Evolutionary conservation across 2,329 filamentous ascomycete genomes (phyloP).

Genomic region (Alternaria arbusti): DNA sequence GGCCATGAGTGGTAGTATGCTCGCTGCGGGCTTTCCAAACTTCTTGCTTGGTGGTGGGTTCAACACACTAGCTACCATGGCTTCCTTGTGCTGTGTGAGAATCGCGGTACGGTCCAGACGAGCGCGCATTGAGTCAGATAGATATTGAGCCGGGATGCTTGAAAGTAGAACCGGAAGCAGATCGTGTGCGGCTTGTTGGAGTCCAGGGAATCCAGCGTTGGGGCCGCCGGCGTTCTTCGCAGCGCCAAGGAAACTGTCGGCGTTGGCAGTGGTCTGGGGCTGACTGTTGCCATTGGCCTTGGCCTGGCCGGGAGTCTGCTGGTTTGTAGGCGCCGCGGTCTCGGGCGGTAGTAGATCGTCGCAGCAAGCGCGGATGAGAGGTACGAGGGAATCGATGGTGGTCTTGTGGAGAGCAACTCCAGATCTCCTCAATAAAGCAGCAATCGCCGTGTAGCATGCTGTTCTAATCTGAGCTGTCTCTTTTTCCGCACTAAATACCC

Average conservation of each 20-base stretch:
- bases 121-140: slow-evolving; percentile 74
- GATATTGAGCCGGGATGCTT: slow-evolving; percentile 67
- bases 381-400: slow-evolving; percentile 67
- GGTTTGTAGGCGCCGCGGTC: slow-evolving; percentile 42
- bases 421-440: slow-evolving; percentile 64
- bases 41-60: slow-evolving; percentile 72
- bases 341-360: slow-evolving; percentile 69
- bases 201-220: slow-evolving; percentile 49
- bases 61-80: slow-evolving; percentile 81
- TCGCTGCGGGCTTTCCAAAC: slow-evolving; percentile 68
- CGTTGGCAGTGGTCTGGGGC: slow-evolving; percentile 61
- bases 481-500: slow-evolving; percentile 68
- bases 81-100: slow-evolving; percentile 69
- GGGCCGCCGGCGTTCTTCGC: slow-evolving; percentile 39
- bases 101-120: slow-evolving; percentile 84
- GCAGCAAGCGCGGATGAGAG: slow-evolving; percentile 72
- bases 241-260: slow-evolving; percentile 71
- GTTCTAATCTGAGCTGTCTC: slow-evolving; percentile 62
- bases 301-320: slow-evolving; percentile 46
- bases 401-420: slow-evolving; percentile 72
- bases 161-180: slow-evolving; percentile 70
- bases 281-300: slow-evolving; percentile 49
- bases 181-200: slow-evolving; percentile 63
- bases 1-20: slow-evolving; percentile 80
- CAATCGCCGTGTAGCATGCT: slow-evolving; percentile 66